These are phyloP conservation scores for Aspergillus tanneri DNA, from an alignment of 2,329 filamentous ascomycete species.

Conservation along the genomic window DNA sequence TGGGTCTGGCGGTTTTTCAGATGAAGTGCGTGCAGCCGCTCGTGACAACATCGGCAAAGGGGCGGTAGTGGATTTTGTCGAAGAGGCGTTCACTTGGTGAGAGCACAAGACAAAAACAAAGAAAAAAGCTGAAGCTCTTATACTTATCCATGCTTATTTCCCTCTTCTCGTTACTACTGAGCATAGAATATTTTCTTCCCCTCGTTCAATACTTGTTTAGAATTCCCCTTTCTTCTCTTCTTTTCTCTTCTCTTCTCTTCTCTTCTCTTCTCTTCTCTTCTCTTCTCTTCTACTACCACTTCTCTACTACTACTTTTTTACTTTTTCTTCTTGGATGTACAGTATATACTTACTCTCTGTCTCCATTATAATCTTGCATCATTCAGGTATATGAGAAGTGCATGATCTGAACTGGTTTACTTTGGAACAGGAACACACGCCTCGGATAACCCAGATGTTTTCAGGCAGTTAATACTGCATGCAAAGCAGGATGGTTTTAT, in stretches of 20 bases:
- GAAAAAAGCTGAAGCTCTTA: too few species aligned
- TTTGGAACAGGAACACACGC: neutral
- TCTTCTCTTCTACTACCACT: constrained; percentile 1
- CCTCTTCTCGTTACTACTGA: too few species aligned
- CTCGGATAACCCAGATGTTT: too few species aligned
- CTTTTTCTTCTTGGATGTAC: constrained; percentile 4
- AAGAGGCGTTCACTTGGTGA: constrained; percentile 66
- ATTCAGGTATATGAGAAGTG: neutral
- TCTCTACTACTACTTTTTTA: constrained; percentile 5
- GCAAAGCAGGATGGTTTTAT: too few species aligned
- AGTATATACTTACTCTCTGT: neutral
- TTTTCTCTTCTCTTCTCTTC: neutral
- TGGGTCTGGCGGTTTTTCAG: constrained; percentile 62
- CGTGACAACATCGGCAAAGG: constrained; percentile 52
- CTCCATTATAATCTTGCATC: neutral
- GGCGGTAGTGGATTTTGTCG: constrained; percentile 60
- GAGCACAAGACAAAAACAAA: neutral
- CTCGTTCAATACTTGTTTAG: neutral
- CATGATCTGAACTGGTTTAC: neutral
- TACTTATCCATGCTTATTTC: too few species aligned
- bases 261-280: constrained; percentile 4
- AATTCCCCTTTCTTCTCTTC: neutral
- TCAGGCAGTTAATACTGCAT: too few species aligned
- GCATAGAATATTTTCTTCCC: too few species aligned
- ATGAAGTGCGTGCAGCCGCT: constrained; percentile 58